A percentile compares a stretch with the other conserved stretches of the same genome.
These are phyloP conservation scores for Penicillium sp. DNA, from an alignment of 2,329 filamentous ascomycete species.

Conservation along the genomic window DNA sequence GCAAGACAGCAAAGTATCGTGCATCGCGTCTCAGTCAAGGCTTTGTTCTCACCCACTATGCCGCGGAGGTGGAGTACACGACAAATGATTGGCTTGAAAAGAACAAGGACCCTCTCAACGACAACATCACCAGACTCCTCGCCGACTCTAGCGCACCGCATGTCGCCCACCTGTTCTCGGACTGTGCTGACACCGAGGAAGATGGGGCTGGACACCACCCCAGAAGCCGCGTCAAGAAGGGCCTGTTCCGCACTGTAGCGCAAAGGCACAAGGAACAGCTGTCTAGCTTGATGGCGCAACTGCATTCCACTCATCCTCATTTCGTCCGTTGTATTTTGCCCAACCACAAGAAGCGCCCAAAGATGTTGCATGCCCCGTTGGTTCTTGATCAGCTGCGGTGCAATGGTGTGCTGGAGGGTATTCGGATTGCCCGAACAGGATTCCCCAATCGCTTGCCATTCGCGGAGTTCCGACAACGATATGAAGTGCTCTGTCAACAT, in stretches of 20 bases:
- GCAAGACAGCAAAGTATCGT: constrained; percentile 91
- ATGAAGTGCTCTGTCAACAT: constrained; percentile 86
- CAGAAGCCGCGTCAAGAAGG: constrained; percentile 88
- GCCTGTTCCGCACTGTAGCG: constrained; percentile 92
- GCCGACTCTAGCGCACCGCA: constrained; percentile 81
- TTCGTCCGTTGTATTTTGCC: constrained; percentile 97
- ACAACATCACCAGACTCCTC: constrained; percentile 89
- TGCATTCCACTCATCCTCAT: constrained; percentile 95
- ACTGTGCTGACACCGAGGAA: constrained; percentile 83
- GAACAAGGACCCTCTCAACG: constrained; percentile 97
- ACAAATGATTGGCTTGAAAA: constrained; percentile 96
- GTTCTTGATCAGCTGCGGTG: constrained; percentile 96
- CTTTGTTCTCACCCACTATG: constrained; percentile 95
- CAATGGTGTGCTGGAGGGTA: constrained; percentile 98
- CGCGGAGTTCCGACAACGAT: constrained; percentile 89
- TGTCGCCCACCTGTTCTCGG: constrained; percentile 79
- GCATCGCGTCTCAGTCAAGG: constrained; percentile 85
- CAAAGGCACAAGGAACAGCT: constrained; percentile 97
- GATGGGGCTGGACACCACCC: constrained; percentile 61
- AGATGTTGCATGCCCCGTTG: constrained; percentile 87
- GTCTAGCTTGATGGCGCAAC: constrained; percentile 90
- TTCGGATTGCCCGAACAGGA: constrained; percentile 92
- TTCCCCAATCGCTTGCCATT: constrained; percentile 94
- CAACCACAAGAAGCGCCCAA: constrained; percentile 96
- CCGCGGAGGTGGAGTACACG: constrained; percentile 95